Evolutionary conservation across 1,284 basidiomycete genomes (phyloP).

Genomic region (Microbotryomycetes sp.): DNA sequence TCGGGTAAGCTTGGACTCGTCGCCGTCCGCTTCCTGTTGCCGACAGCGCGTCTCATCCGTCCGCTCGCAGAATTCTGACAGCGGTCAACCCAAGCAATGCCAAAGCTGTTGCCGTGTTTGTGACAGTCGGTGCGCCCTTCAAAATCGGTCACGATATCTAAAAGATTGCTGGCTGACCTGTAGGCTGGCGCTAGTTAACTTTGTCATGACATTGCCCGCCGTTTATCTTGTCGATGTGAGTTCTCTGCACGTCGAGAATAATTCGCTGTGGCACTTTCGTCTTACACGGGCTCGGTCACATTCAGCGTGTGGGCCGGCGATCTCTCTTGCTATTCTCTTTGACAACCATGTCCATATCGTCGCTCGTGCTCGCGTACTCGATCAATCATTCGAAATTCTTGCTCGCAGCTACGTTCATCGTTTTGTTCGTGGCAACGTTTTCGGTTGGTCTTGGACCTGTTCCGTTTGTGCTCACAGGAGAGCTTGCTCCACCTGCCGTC

Average conservation of each 20-base stretch:
- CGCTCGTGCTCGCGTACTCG: conserved; percentile 38
- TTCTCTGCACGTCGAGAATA: background rate
- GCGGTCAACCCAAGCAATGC: conserved; percentile 31
- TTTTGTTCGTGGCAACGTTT: conserved; percentile 44
- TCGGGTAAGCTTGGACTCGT: background rate
- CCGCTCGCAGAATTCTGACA: conserved; percentile 31
- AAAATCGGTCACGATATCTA: conserved; percentile 27
- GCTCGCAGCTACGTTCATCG: conserved; percentile 40
- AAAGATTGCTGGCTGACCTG: too few species aligned
- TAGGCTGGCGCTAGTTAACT: conserved; percentile 29
- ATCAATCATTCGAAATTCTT: conserved; percentile 35
- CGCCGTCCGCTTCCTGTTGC: too few species aligned
- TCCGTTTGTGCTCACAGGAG: conserved; percentile 45
- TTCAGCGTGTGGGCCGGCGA: conserved; percentile 41
- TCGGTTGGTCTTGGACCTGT: conserved; percentile 44
- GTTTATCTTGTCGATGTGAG: conserved; percentile 41
- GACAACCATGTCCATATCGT: conserved; percentile 38
- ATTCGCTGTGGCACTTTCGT: too few species aligned
- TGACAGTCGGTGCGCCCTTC: conserved; percentile 27
- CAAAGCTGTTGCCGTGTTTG: conserved; percentile 26
- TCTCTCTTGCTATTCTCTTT: conserved; percentile 39
- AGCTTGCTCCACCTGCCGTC: conserved; percentile 40
- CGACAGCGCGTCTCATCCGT: too few species aligned
- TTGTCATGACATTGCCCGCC: conserved; percentile 43
- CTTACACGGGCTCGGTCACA: background rate